Evolutionary conservation across 2,329 filamentous ascomycete species (phyloP).

Genomic region (Conoideocrella luteorostrata): DNA sequence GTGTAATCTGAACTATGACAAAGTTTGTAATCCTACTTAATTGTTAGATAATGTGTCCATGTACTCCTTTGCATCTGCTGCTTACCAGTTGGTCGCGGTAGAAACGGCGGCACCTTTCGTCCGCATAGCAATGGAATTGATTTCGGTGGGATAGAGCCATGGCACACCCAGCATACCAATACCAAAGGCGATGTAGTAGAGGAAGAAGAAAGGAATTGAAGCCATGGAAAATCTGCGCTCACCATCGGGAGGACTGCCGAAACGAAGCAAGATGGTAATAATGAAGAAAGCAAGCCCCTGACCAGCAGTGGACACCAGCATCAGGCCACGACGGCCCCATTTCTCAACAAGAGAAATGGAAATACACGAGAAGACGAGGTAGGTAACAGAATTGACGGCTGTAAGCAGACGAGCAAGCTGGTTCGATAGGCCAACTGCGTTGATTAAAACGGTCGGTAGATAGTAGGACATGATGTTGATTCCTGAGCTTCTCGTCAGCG

Average conservation of each 20-base stretch:
- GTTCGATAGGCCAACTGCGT: not conserved
- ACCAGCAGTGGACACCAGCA: not conserved
- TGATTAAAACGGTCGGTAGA: not conserved
- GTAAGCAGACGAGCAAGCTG: not conserved
- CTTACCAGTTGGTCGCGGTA: not conserved
- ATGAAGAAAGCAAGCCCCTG: too few relatives aligned
- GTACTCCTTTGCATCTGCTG: too few relatives aligned
- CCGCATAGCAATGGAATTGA: slow-evolving; percentile 34
- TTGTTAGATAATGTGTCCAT: too few relatives aligned
- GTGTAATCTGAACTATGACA: not conserved
- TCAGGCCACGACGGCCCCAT: not conserved
- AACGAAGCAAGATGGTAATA: not conserved
- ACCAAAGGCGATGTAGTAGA: slow-evolving; percentile 23
- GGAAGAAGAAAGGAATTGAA: not conserved
- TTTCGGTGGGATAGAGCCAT: slow-evolving; percentile 36
- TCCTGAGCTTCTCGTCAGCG: too few relatives aligned
- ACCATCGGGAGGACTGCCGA: not conserved
- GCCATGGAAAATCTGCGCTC: too few relatives aligned
- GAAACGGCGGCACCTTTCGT: slow-evolving; percentile 29
- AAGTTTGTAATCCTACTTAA: not conserved
- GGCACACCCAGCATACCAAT: slow-evolving; percentile 29
- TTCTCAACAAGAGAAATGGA: not conserved
- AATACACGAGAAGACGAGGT: not conserved
- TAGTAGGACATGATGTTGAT: too few relatives aligned
- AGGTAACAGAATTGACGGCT: not conserved